Percentiles rank a stretch among this genome's conserved stretches.
Evolutionary conservation across 257 asterid species (phyloP).

Genomic region (Penstemon barbatus): DNA sequence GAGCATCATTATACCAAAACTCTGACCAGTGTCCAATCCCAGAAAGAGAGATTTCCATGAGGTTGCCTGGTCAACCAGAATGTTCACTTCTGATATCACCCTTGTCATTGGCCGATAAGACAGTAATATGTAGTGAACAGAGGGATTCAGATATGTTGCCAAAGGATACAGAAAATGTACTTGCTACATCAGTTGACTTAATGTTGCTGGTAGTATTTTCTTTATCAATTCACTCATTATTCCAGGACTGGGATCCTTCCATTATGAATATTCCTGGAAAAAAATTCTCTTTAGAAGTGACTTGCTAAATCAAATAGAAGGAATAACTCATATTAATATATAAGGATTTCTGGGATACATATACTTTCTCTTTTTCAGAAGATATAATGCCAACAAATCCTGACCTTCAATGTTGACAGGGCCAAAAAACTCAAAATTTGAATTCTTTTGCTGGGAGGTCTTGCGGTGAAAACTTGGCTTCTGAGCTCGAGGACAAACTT

Average conservation of each 20-base stretch:
- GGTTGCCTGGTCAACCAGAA: constrained; percentile 27
- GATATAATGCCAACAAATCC: constrained; percentile 11
- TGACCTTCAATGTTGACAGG: constrained; percentile 36
- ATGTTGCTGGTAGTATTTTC: constrained; percentile 35
- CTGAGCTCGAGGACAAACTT: constrained; percentile 43
- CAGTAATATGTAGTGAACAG: constrained; percentile 25
- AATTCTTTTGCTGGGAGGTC: constrained; percentile 24
- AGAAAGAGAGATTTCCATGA: constrained; percentile 32
- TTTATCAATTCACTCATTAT: constrained; percentile 23
- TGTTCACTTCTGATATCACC: constrained; percentile 27
- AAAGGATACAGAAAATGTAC: constrained; percentile 33
- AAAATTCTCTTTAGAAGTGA: constrained; percentile 19
- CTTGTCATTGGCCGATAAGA: constrained; percentile 29
- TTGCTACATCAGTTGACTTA: constrained; percentile 27
- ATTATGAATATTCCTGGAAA: neutral
- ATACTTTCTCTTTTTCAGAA: neutral
- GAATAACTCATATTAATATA: neutral
- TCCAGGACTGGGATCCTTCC: constrained; percentile 16
- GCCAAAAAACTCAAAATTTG: constrained; percentile 25
- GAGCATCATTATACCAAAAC: constrained; percentile 36
- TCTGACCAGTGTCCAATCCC: constrained; percentile 30
- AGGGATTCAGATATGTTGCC: constrained; percentile 31
- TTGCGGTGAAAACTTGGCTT: constrained; percentile 27
- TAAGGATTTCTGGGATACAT: constrained; percentile 11
- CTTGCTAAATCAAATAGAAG: constrained; percentile 11